Evolutionary conservation across 345 rosid species (phyloP), one percentile per base, ranked within the genome.

Genomic region (Eucalyptus coolabah): DNA sequence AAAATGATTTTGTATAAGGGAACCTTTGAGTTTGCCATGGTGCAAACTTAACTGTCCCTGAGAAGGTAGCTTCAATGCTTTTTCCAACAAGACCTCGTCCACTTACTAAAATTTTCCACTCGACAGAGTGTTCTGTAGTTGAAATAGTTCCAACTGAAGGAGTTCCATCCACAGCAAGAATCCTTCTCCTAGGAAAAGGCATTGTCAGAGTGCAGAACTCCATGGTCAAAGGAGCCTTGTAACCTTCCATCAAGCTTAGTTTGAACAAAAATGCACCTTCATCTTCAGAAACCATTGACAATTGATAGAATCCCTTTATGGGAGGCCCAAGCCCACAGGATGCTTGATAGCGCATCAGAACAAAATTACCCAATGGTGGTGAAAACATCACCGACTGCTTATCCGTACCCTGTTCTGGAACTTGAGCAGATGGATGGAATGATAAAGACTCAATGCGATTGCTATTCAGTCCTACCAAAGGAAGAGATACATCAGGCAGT

Each of bases 251-350:
- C 77, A 98, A 94, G 69, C 88, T 90, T 92, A 98, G 91, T 93
- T 96, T 98, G 92, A 97, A 97, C 88, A 98, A 94, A 91, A 98
- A 97, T 54, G 99, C 99, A 88, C 99, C 99, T 93, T 98, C 98
- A 88, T 98, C 97, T 92, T 98, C 99, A 86, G 99, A 97, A 81
- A 98, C 98, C 99, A 98, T 96, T 44, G 99, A 98, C 87, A 98
- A 94, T 90, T 98, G 99, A 92, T 98, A 98, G 90, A 98, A 98
- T 72, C 99, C 99, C 89, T 95, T 96, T 88, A 98, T 89, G 32
- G 98, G 99, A 88, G 99, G 98, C 88, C 97, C 95, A 87, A 95
- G 92, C 63, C 93, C 86, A 89, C 97, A 98, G 80, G 88, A 90
- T 53, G 97, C 99, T 90, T 95, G 98, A 93, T 98, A 98, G 65